A percentile compares a stretch with the other conserved stretches of the same genome.
These are phyloP conservation scores for Cardamine occulta DNA, from an alignment of 345 rosid species.

Conservation along the genomic window DNA sequence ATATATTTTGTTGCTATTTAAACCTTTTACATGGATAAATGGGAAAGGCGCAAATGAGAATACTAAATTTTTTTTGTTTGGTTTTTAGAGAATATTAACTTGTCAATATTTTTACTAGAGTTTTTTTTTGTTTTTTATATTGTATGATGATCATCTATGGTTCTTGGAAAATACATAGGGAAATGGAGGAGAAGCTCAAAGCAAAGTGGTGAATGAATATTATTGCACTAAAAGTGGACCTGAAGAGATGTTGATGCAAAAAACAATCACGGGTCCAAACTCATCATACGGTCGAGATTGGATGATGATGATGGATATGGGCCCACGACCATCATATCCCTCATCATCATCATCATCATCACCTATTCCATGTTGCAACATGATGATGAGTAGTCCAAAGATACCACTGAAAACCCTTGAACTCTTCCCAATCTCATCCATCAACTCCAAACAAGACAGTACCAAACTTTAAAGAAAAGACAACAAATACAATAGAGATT, in stretches of 20 bases:
- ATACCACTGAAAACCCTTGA: constrained; percentile 81
- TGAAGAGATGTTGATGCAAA: constrained; percentile 45
- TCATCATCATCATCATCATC: constrained; percentile 44
- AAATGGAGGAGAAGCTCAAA: constrained; percentile 42
- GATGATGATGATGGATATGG: constrained; percentile 60
- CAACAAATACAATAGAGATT: constrained; percentile 42
- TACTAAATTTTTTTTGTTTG: background rate
- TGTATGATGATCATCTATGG: background rate
- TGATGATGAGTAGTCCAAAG: constrained; percentile 43
- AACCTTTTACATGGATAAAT: background rate
- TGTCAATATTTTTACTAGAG: background rate
- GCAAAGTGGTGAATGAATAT: constrained; percentile 47
- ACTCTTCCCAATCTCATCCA: constrained; percentile 80
- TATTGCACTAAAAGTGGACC: constrained; percentile 40
- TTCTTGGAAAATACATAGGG: constrained; percentile 42
- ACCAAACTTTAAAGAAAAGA: constrained; percentile 42
- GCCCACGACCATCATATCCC: constrained; percentile 43
- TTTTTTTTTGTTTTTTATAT: background rate
- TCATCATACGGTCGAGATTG: constrained; percentile 54
- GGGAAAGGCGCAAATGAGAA: background rate
- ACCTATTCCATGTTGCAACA: constrained; percentile 35
- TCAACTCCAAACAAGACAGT: constrained; percentile 70
- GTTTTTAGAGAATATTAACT: background rate
- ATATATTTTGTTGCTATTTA: background rate
- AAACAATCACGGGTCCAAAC: constrained; percentile 49